phyloP scores from a whole-genome alignment of 2,329 filamentous ascomycete genomes.

The Camptophora hylomeconis region DNA sequence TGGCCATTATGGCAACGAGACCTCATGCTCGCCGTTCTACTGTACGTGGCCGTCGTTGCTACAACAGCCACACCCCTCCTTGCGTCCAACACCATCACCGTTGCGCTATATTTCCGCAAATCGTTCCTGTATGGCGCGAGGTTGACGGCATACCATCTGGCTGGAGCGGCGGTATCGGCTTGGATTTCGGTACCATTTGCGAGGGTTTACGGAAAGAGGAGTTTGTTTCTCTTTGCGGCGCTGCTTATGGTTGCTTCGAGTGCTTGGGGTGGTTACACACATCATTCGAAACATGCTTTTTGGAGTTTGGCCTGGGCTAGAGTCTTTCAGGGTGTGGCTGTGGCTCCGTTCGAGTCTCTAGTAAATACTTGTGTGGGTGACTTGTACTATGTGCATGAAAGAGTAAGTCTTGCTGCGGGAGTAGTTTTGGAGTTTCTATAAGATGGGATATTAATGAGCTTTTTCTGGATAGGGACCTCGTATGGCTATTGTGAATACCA shows the following conservation, averaged over 20 bases:
- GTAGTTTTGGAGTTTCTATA: slow-evolving; percentile 1
- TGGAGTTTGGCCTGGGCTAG: slow-evolving; percentile 62
- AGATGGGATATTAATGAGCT: slow-evolving; percentile 56
- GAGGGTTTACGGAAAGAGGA: slow-evolving; percentile 83
- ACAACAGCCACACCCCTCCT: slow-evolving; percentile 75
- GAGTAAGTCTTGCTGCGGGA: slow-evolving; percentile 14
- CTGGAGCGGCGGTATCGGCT: slow-evolving; percentile 68
- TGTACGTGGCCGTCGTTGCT: slow-evolving; percentile 67
- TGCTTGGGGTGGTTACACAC: slow-evolving; percentile 57
- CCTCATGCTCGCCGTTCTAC: slow-evolving; percentile 64
- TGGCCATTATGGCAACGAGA: slow-evolving; percentile 85
- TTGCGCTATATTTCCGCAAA: slow-evolving; percentile 52
- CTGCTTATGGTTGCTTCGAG: slow-evolving; percentile 60
- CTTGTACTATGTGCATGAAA: slow-evolving; percentile 74
- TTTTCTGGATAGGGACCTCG: too few species aligned
- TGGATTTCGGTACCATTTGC: slow-evolving; percentile 79
- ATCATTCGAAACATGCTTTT: slow-evolving; percentile 52
- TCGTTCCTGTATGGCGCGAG: slow-evolving; percentile 66
- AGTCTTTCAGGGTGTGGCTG: slow-evolving; percentile 72
- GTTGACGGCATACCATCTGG: slow-evolving; percentile 75
- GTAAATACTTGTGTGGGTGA: slow-evolving; percentile 85
- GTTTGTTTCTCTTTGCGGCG: slow-evolving; percentile 69
- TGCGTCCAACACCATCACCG: slow-evolving; percentile 72
- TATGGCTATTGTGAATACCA: slow-evolving; percentile 69
- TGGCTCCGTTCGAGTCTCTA: slow-evolving; percentile 79